Conservation (phyloP, 306 rosid genomes). For the Acacia crassicarpa region DNA sequence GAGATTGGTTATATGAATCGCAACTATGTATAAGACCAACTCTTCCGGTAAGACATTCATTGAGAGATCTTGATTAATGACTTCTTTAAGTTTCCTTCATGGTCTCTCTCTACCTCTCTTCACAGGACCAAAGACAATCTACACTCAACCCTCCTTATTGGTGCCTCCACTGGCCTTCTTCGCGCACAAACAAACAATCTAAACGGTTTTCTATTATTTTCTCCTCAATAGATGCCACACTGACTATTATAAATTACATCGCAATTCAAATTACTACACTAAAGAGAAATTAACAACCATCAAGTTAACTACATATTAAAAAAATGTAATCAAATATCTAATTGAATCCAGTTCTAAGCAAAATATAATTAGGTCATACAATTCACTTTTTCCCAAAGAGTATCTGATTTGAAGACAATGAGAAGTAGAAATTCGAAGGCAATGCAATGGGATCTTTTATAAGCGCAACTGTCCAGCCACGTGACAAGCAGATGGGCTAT, state of each 20-base stretch:
- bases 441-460: not conserved
- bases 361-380: not conserved
- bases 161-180: not conserved
- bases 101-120: not conserved
- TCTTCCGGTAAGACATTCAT: too few relatives aligned
- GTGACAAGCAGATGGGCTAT: too few relatives aligned
- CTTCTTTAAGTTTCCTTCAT: not conserved
- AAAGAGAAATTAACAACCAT: not conserved
- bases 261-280: not conserved
- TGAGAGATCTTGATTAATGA: not conserved
- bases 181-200: not conserved
- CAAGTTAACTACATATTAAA: not conserved
- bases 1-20: too few relatives aligned
- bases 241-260: not conserved
- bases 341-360: not conserved
- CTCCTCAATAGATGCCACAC: not conserved
- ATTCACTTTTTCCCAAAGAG: not conserved
- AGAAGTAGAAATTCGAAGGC: not conserved
- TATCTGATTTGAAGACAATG: too few relatives aligned
- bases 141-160: not conserved
- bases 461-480: too few relatives aligned
- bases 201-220: too few relatives aligned
- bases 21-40: too few relatives aligned
- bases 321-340: not conserved
- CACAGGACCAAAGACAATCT: not conserved